phyloP scores from a whole-genome alignment of 2,329 filamentous ascomycete species.

The Diaporthe vaccinii region DNA sequence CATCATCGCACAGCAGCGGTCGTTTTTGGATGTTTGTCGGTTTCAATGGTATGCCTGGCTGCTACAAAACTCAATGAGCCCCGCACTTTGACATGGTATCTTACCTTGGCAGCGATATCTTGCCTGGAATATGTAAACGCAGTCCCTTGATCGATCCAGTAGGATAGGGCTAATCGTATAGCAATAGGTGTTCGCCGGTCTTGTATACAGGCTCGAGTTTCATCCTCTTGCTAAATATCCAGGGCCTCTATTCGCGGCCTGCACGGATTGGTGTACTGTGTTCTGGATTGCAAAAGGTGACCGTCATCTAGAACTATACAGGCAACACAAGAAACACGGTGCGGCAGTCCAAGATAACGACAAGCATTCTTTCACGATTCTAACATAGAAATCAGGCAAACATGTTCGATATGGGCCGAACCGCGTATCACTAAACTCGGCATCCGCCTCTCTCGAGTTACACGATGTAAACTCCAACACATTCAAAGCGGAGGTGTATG shows the following conservation, averaged over 20 bases:
- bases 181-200: not conserved
- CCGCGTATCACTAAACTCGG: not conserved
- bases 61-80: too few species aligned
- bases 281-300: not conserved
- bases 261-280: not conserved
- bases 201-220: too few species aligned
- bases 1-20: not conserved
- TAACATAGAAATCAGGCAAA: not conserved
- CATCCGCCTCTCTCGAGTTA: not conserved
- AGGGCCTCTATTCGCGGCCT: not conserved
- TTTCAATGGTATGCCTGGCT: too few species aligned
- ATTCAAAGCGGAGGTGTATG: not conserved
- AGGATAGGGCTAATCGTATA: not conserved
- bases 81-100: not conserved
- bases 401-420: conserved; percentile 1
- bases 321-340: conserved; percentile 17
- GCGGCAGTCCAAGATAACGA: not conserved
- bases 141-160: not conserved
- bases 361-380: not conserved
- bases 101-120: not conserved
- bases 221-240: conserved; percentile 9
- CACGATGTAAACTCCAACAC: not conserved
- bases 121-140: not conserved
- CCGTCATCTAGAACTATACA: not conserved
- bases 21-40: too few species aligned